Percentiles rank a stretch among this genome's conserved stretches.
Evolutionary conservation across 2,329 filamentous ascomycete species (phyloP).

Genomic region (Neobulgaria alba): DNA sequence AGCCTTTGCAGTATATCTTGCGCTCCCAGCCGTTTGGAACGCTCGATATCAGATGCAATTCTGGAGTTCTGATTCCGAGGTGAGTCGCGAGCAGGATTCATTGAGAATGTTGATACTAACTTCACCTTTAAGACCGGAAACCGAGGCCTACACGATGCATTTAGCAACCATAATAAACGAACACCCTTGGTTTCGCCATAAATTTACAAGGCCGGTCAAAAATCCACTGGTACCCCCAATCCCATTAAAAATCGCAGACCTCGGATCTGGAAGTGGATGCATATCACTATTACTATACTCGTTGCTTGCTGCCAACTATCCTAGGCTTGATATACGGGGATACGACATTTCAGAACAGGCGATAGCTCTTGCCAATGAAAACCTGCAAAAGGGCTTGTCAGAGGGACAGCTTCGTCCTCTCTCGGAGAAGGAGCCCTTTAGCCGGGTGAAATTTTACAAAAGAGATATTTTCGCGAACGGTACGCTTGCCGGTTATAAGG

Average conservation of each 20-base stretch:
- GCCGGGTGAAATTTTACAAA: neutral
- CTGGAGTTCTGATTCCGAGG: constrained; percentile 80
- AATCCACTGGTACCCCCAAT: too few species aligned
- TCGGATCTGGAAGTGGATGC: constrained; percentile 88
- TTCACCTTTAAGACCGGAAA: constrained; percentile 46
- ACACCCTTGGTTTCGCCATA: too few species aligned
- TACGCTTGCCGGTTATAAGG: constrained; percentile 1
- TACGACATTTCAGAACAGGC: constrained; percentile 65
- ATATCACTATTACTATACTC: constrained; percentile 71
- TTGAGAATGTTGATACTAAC: constrained; percentile 4
- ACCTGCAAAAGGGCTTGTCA: constrained; percentile 46
- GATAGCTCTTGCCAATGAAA: constrained; percentile 55
- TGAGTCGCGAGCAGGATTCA: constrained; percentile 25
- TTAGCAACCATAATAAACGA: constrained; percentile 34
- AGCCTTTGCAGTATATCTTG: constrained; percentile 83
- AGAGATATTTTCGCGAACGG: neutral
- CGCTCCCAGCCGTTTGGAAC: constrained; percentile 82
- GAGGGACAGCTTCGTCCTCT: constrained; percentile 18
- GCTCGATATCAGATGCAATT: constrained; percentile 67
- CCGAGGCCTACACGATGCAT: constrained; percentile 57
- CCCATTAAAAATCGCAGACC: constrained; percentile 62
- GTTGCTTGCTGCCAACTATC: constrained; percentile 36
- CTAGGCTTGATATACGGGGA: constrained; percentile 50
- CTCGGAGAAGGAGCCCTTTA: neutral
- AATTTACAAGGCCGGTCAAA: too few species aligned